Base-by-base conservation (phyloP, 1,284 basidiomycete genomes). In the Megacollybia platyphylla region DNA sequence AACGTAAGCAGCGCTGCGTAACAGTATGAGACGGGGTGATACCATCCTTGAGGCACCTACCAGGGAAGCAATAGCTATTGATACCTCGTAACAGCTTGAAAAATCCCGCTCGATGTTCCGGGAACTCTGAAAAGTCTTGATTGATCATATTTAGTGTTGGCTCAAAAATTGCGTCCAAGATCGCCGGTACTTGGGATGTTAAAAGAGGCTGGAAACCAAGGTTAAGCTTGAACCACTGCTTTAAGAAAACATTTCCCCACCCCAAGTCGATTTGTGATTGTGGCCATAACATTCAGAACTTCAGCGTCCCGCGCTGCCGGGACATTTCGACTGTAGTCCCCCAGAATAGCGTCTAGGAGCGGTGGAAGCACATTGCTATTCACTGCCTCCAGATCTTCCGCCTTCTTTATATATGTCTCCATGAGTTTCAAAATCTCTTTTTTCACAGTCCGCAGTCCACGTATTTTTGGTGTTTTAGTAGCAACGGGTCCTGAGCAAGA, bases 141-240 rank as follows among this genome's bases (percentile, higher is more conserved):
- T 96, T 97, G 62, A 99, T 99, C 96, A 98, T 99, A 55, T 83
- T 86, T 48, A 99, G 67, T 3, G 96, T 99, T 35, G 91, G 91
- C 64, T 97, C 93, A 54, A 99, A 98, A 41, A 98, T 89, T 11
- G 94, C 92, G 54, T 98, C 96, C 31, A 99, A 73, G 46, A 97
- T 88, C 3, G 94, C 87, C 1, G 87, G 83, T n/a, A 98, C 87
- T 77, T 98, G 93, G 27, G 91, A 87, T 7, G 87, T 94, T 42
- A 98, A 73, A 38, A 92, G 70, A 26, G 71, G 61, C 88, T 92
- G 37, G 39, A 27, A 15, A 42, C 40, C 18, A 34, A 42, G 42
- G 35, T 49, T 47, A 43, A 43, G 31, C 49, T 13, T 13, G 27
- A 28, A 28, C 26, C 38, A 27, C 17, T n/a, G 38, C 39, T 42